Evolutionary conservation across 2,329 filamentous ascomycete species (phyloP), one percentile per base, ranked within the genome.

Genomic region (Lanzia echinophila): DNA sequence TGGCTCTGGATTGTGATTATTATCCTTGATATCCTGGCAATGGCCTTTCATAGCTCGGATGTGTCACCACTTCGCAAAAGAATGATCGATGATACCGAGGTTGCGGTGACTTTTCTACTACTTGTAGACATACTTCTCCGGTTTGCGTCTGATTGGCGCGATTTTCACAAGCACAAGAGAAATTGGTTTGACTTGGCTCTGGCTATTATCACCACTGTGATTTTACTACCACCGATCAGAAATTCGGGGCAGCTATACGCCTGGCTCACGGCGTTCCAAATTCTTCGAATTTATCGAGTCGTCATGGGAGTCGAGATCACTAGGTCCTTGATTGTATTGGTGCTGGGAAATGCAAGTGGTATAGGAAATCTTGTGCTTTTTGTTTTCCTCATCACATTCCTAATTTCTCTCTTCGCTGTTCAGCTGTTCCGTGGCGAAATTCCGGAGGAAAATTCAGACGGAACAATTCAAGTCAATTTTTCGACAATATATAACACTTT

Each of bases 401-500:
- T 99, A 44, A 88, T 91, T 62, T 87, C 94, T 3, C 95, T 99
- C 55, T 90, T 99, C 63, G 94, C 94, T 6, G 83, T 87, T 1
- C 92, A 99, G 68, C 81, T 99, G 3, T 95, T 99, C 65, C 86
- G 94, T 34, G 91, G 91, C 31, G 86, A 95, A 62, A 81, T 97
- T 28, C 86, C 88, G 0, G 63, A 76, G n/a, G 81, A 89, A 60
- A 70, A 74, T 2, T 68, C 72, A n/a, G 87, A 83, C 2, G 74
- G 86, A 2, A 71, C 79, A 2, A 83, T 88, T 57, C 72, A 79
- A 20, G 81, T 94, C 41, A 87, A 88, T 0, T 99, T 99, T 68
- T 84, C 83, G 67, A 88, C 89, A 38, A 94, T 99, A 34, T 99
- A 87, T 74, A 97, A 97, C 66, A 88, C 90, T 0, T 99, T 99